phyloP scores from a whole-genome alignment of 305 asterid genomes.

The Solanum hybrid region DNA sequence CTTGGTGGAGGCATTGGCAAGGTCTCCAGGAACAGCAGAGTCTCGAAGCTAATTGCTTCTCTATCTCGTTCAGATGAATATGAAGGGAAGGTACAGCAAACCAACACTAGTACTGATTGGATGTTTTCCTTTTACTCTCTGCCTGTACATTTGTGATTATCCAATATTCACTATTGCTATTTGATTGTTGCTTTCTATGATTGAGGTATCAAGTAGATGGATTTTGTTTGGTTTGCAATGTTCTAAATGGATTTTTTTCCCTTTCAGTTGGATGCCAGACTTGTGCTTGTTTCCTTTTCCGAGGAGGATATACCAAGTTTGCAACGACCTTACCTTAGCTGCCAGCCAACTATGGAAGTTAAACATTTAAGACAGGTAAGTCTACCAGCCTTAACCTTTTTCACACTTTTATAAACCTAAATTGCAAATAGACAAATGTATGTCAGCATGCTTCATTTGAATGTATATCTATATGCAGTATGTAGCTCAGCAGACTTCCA shows the following conservation, averaged over 20 bases:
- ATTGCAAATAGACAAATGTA: neutral
- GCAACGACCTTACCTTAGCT: constrained; percentile 75
- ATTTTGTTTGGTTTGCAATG: neutral
- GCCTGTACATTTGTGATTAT: neutral
- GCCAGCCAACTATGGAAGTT: constrained; percentile 54
- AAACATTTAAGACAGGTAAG: constrained; percentile 51
- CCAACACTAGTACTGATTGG: neutral
- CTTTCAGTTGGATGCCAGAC: constrained; percentile 49
- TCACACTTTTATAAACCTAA: constrained; percentile 8
- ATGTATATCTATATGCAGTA: constrained; percentile 42
- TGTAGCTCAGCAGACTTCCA: constrained; percentile 75
- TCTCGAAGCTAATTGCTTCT: constrained; percentile 62
- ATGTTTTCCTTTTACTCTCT: neutral
- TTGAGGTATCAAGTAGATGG: constrained; percentile 1
- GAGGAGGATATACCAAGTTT: constrained; percentile 71
- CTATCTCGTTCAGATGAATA: constrained; percentile 47
- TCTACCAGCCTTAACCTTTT: constrained; percentile 9
- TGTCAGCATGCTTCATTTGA: neutral
- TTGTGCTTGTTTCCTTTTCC: constrained; percentile 59
- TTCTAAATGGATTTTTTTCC: neutral
- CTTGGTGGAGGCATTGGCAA: constrained; percentile 42
- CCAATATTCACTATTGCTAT: neutral
- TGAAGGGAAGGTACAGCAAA: constrained; percentile 38
- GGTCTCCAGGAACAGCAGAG: constrained; percentile 45
- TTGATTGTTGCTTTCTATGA: constrained; percentile 9